Conservation (phyloP, 768 basidiomycete species). For the Mycena vitilis region DNA sequence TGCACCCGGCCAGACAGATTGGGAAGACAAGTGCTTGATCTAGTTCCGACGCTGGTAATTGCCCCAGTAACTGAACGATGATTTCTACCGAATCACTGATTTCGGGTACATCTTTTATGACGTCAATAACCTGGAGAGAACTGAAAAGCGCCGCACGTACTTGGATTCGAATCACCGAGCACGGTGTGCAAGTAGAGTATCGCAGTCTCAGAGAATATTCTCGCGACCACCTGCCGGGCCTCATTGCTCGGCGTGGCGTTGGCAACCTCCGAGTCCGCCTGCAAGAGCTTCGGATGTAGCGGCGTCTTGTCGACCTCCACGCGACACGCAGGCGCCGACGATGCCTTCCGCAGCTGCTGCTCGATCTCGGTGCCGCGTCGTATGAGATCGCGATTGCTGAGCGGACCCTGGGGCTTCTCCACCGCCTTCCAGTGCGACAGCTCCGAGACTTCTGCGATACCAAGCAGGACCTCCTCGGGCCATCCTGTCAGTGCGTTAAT, state of each 20-base stretch:
- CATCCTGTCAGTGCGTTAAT: slow-evolving; percentile 82
- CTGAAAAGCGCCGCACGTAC: slow-evolving; percentile 59
- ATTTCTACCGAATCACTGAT: slow-evolving; percentile 67
- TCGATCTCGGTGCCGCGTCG: slow-evolving; percentile 80
- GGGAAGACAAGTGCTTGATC: slow-evolving; percentile 82
- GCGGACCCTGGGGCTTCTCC: slow-evolving; percentile 70
- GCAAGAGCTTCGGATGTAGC: slow-evolving; percentile 55
- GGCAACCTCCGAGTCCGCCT: slow-evolving; percentile 44
- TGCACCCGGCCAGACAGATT: slow-evolving; percentile 76
- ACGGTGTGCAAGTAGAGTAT: slow-evolving; percentile 78
- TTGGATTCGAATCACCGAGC: slow-evolving; percentile 76
- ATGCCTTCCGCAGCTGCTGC: slow-evolving; percentile 65
- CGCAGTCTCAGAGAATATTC: slow-evolving; percentile 74
- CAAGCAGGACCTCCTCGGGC: slow-evolving; percentile 82
- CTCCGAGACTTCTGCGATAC: slow-evolving; percentile 78
- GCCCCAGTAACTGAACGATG: slow-evolving; percentile 64
- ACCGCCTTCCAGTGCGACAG: slow-evolving; percentile 81
- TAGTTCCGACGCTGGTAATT: slow-evolving; percentile 65
- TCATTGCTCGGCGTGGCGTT: slow-evolving; percentile 51
- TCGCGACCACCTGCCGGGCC: slow-evolving; percentile 59
- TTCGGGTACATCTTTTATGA: slow-evolving; percentile 71
- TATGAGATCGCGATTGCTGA: slow-evolving; percentile 82
- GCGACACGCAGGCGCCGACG: slow-evolving; percentile 45
- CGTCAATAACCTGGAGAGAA: slow-evolving; percentile 18
- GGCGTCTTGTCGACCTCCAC: slow-evolving; percentile 49